A percentile compares a stretch with the other conserved stretches of the same genome.
phyloP scores from a whole-genome alignment of 345 rosid genomes.

The Leavenworthia alabamica region DNA sequence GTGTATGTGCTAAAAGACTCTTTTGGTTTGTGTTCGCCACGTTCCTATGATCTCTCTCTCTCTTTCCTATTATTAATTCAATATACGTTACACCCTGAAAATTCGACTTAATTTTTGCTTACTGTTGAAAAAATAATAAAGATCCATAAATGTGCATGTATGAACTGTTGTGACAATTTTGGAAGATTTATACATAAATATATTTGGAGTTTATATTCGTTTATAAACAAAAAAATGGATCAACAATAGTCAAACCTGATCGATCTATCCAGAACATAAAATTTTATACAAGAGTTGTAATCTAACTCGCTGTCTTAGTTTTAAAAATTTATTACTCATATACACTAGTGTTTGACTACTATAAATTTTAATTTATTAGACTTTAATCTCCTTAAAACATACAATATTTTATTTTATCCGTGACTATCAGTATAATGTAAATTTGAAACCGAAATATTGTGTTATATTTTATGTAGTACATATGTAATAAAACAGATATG shows the following conservation, averaged over 20 bases:
- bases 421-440: neutral
- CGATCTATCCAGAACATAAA: too few species aligned
- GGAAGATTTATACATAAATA: too few species aligned
- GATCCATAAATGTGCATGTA: neutral
- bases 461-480: too few species aligned
- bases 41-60: neutral
- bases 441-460: neutral
- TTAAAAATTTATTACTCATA: too few species aligned
- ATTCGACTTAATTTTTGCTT: conserved; percentile 12
- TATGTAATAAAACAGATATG: too few species aligned
- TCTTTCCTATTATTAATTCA: conserved; percentile 7
- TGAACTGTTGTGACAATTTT: neutral
- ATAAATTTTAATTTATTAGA: too few species aligned
- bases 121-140: neutral
- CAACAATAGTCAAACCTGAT: too few species aligned
- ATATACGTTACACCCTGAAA: conserved; percentile 14
- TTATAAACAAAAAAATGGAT: neutral
- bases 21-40: conserved; percentile 25
- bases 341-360: too few species aligned
- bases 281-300: neutral
- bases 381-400: neutral
- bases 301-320: neutral
- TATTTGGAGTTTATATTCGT: too few species aligned
- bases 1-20: neutral
- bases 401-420: too few species aligned